A percentile compares a stretch with the other conserved stretches of the same genome.
Conservation (phyloP, 495 filamentous ascomycete genomes). For the Pseudomonodictys pantanalensis region DNA sequence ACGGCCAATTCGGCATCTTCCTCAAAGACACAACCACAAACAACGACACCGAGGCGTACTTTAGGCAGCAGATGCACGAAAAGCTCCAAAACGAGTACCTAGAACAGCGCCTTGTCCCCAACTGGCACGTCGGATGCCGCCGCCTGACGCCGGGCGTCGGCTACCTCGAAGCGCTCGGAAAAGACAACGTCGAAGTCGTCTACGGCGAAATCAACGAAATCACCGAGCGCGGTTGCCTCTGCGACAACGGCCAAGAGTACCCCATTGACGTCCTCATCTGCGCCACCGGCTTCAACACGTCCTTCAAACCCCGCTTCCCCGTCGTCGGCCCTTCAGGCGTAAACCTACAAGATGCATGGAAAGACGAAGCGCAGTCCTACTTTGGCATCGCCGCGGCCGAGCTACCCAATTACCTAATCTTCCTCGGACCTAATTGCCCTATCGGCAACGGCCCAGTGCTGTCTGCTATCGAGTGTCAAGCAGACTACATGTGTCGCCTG, state of each 20-base stretch:
- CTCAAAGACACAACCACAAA: conserved; percentile 43
- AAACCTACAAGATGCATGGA: conserved; percentile 36
- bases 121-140: conserved; percentile 33
- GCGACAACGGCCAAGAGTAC: conserved; percentile 35
- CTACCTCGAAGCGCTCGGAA: conserved; percentile 39
- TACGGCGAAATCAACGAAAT: conserved; percentile 36
- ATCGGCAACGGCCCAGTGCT: conserved; percentile 44
- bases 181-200: conserved; percentile 36
- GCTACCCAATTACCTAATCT: conserved; percentile 39
- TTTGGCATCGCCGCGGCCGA: conserved; percentile 34
- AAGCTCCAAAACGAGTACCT: conserved; percentile 44
- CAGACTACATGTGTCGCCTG: conserved; percentile 54
- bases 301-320: conserved; percentile 50
- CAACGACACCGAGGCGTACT: conserved; percentile 36
- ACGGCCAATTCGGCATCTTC: conserved; percentile 49
- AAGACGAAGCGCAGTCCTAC: conserved; percentile 29
- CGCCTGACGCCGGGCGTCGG: conserved; percentile 36
- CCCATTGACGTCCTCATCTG: conserved; percentile 42
- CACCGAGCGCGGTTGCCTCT: conserved; percentile 30
- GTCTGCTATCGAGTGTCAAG: conserved; percentile 44
- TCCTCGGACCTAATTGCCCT: conserved; percentile 46
- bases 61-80: conserved; percentile 42
- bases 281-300: conserved; percentile 54
- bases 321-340: conserved; percentile 43
- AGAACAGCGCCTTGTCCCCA: conserved; percentile 34